Conservation (phyloP, 805 yeast species). For the Saccharomycopsis oosterbeekiorum region DNA sequence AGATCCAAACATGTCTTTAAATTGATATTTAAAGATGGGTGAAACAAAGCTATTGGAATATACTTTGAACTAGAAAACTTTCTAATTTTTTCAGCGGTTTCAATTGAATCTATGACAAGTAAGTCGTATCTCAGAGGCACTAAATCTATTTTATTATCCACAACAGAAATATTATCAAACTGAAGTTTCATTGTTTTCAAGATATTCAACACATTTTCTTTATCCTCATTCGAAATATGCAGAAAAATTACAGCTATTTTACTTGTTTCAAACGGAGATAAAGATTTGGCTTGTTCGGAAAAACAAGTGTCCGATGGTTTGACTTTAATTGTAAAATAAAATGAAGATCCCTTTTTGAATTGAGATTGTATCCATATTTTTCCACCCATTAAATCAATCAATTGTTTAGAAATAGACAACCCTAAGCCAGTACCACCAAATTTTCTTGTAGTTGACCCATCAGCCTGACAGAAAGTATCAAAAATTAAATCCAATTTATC, state of each 20-base stretch:
- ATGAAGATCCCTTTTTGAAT: slow-evolving; percentile 74
- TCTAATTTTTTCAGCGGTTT: slow-evolving; percentile 61
- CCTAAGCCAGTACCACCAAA: slow-evolving; percentile 94
- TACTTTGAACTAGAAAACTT: slow-evolving; percentile 69
- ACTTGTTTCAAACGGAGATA: slow-evolving; percentile 65
- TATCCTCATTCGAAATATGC: slow-evolving; percentile 41
- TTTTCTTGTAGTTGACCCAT: slow-evolving; percentile 85
- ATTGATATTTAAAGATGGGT: slow-evolving; percentile 66
- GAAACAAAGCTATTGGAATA: slow-evolving; percentile 72
- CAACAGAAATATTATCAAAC: slow-evolving; percentile 41
- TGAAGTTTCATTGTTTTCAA: slow-evolving; percentile 32
- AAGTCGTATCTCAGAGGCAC: slow-evolving; percentile 60
- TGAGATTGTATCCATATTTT: slow-evolving; percentile 83
- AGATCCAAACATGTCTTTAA: slow-evolving; percentile 76
- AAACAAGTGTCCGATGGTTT: slow-evolving; percentile 57
- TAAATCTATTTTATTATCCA: slow-evolving; percentile 30
- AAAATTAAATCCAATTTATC: slow-evolving; percentile 79
- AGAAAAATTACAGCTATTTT: slow-evolving; percentile 61
- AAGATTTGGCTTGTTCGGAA: slow-evolving; percentile 53
- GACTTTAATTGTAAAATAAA: slow-evolving; percentile 74
- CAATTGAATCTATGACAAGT: slow-evolving; percentile 72
- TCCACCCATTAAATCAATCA: slow-evolving; percentile 88
- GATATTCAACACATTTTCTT: slow-evolving; percentile 30
- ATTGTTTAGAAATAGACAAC: slow-evolving; percentile 74
- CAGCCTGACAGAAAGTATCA: slow-evolving; percentile 89